Percentiles rank a stretch among this genome's conserved stretches.
These are phyloP conservation scores for Xylaria castorea DNA, from an alignment of 495 filamentous ascomycete species.

Conservation along the genomic window DNA sequence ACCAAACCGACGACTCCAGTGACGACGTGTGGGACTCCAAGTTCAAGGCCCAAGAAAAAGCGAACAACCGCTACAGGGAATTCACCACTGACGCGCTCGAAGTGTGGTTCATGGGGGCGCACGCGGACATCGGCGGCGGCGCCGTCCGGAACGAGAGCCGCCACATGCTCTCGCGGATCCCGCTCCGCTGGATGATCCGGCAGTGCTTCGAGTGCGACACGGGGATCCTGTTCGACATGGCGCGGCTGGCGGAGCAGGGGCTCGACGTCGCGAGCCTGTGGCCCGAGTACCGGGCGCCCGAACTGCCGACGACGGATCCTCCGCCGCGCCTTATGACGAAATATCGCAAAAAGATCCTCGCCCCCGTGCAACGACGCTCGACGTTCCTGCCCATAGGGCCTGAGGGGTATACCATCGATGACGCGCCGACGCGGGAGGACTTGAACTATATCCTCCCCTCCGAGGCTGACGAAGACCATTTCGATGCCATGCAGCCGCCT, in stretches of 20 bases:
- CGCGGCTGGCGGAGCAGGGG: constrained; percentile 40
- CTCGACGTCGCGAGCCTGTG: constrained; percentile 43
- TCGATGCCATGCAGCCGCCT: constrained; percentile 40
- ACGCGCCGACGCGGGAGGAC: constrained; percentile 13
- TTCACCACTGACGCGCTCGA: constrained; percentile 42
- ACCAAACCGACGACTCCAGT: constrained; percentile 10
- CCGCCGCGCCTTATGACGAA: constrained; percentile 32
- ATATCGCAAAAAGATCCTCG: constrained; percentile 6
- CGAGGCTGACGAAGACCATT: constrained; percentile 46
- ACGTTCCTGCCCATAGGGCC: constrained; percentile 17
- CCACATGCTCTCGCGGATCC: constrained; percentile 55
- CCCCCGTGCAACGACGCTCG: constrained; percentile 2
- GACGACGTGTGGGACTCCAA: constrained; percentile 26
- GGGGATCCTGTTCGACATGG: constrained; percentile 45
- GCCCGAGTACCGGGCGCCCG: constrained; percentile 35
- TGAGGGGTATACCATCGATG: constrained; percentile 12
- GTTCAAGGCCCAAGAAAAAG: constrained; percentile 34
- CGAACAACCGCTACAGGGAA: constrained; percentile 15
- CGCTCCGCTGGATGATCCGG: constrained; percentile 51
- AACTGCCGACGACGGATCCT: constrained; percentile 34
- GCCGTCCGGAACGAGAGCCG: constrained; percentile 41
- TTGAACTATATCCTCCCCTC: constrained; percentile 35
- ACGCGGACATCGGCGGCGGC: constrained; percentile 47
- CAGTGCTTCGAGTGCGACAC: constrained; percentile 51
- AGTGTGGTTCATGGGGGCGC: constrained; percentile 48